phyloP scores from a whole-genome alignment of 2,329 filamentous ascomycete species.

The Colletotrichum navitas region DNA sequence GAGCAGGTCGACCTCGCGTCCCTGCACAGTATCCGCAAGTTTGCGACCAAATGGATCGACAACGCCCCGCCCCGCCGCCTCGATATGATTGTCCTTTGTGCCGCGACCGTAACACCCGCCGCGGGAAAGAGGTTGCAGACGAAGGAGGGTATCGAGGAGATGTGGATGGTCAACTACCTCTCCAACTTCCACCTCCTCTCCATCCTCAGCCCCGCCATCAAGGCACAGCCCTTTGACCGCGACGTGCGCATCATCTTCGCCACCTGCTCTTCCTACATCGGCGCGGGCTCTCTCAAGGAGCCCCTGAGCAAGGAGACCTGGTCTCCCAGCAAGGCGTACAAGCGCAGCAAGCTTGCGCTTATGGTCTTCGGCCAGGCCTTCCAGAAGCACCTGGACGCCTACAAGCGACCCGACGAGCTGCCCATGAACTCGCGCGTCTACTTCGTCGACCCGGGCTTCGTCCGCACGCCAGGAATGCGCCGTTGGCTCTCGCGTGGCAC shows the following conservation, averaged over 20 bases:
- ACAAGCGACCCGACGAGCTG: slow-evolving; percentile 84
- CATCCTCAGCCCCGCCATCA: slow-evolving; percentile 89
- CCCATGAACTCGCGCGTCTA: slow-evolving; percentile 87
- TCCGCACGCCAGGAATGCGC: slow-evolving; percentile 87
- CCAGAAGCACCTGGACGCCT: slow-evolving; percentile 90
- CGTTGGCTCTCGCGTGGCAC: slow-evolving; percentile 89
- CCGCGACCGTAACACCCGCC: slow-evolving; percentile 79
- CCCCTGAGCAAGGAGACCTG: slow-evolving; percentile 63
- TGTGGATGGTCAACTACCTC: slow-evolving; percentile 95
- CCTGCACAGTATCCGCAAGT: slow-evolving; percentile 89
- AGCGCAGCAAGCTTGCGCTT: slow-evolving; percentile 80
- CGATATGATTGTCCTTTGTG: slow-evolving; percentile 92
- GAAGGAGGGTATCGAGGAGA: slow-evolving; percentile 84
- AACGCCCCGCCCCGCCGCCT: slow-evolving; percentile 89
- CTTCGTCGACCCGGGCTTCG: slow-evolving; percentile 87
- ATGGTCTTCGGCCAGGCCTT: slow-evolving; percentile 92
- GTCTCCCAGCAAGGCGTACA: slow-evolving; percentile 70
- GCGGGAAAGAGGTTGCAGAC: slow-evolving; percentile 73
- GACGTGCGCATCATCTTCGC: slow-evolving; percentile 90
- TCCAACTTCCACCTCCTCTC: slow-evolving; percentile 95
- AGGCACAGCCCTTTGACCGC: slow-evolving; percentile 91
- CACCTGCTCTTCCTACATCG: slow-evolving; percentile 90
- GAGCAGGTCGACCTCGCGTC: slow-evolving; percentile 93
- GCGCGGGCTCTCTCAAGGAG: slow-evolving; percentile 74
- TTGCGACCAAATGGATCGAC: slow-evolving; percentile 98